Conservation (phyloP, 345 rosid species). For the Gossypium ekmanianum region DNA sequence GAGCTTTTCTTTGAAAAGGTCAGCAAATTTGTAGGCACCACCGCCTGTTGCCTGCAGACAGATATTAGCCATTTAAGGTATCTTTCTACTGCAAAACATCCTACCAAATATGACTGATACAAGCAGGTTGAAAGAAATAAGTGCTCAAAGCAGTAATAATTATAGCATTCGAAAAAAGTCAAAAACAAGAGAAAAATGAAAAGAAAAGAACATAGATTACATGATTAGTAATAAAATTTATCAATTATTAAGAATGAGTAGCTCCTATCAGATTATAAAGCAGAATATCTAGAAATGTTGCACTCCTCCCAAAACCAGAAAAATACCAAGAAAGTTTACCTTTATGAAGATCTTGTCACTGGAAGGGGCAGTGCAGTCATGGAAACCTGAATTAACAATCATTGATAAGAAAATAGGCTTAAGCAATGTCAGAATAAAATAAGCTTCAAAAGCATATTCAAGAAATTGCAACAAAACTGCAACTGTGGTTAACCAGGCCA, state of each 20-base stretch:
- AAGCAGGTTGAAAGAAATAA: constrained; percentile 1
- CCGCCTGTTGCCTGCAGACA: constrained; percentile 93
- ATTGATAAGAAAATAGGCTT: constrained; percentile 18
- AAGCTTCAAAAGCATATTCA: not conserved
- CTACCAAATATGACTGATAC: not conserved
- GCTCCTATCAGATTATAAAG: not conserved
- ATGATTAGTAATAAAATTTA: not conserved
- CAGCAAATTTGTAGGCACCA: constrained; percentile 89
- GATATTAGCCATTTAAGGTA: constrained; percentile 19
- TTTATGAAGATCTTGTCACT: constrained; percentile 47
- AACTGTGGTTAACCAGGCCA: not conserved
- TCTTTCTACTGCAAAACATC: constrained; percentile 3
- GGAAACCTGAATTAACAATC: constrained; percentile 55
- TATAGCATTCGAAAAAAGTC: not conserved
- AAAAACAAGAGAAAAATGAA: not conserved
- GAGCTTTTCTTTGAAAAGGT: constrained; percentile 84
- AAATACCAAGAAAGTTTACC: constrained; percentile 37
- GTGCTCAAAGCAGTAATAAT: not conserved
- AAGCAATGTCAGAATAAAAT: not conserved
- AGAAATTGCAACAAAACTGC: not conserved
- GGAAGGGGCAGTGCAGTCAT: constrained; percentile 32
- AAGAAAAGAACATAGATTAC: not conserved
- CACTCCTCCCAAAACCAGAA: constrained; percentile 17
- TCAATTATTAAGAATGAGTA: constrained; percentile 8
- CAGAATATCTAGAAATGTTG: not conserved